phyloP scores from a whole-genome alignment of 257 asterid genomes.

The Solanum dulcamara region DNA sequence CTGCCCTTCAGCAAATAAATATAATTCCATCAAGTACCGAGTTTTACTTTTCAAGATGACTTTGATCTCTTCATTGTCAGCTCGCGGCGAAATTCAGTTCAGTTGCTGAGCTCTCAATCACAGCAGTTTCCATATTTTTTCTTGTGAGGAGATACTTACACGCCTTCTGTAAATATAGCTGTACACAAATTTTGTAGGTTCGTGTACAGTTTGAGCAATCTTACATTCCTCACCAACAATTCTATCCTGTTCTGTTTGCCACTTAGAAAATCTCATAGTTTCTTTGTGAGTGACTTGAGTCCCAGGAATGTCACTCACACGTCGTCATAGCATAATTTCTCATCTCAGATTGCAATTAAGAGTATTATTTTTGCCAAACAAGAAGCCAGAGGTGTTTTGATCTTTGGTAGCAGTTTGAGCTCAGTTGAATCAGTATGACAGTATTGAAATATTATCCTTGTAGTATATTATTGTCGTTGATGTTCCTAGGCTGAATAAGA shows the following conservation, averaged over 20 bases:
- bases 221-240: neutral
- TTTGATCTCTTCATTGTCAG: neutral
- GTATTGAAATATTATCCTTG: neutral
- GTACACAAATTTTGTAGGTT: neutral
- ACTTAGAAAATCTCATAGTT: neutral
- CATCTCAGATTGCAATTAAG: neutral
- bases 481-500: neutral
- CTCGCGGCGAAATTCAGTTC: neutral
- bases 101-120: neutral
- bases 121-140: neutral
- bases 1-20: conserved; percentile 28
- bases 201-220: neutral
- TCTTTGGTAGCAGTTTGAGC: neutral
- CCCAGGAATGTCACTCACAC: neutral
- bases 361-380: neutral
- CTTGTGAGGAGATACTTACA: neutral
- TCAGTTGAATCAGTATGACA: neutral
- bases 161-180: neutral
- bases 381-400: neutral
- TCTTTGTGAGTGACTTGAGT: neutral
- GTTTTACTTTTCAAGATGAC: neutral
- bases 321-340: neutral
- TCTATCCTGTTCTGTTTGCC: neutral
- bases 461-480: neutral
- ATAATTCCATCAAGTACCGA: neutral